A percentile compares a stretch with the other conserved stretches of the same genome.
Evolutionary conservation across 1,139 yeast species (phyloP).

Genomic region (Nakaseomyces kungkrabaensis): DNA sequence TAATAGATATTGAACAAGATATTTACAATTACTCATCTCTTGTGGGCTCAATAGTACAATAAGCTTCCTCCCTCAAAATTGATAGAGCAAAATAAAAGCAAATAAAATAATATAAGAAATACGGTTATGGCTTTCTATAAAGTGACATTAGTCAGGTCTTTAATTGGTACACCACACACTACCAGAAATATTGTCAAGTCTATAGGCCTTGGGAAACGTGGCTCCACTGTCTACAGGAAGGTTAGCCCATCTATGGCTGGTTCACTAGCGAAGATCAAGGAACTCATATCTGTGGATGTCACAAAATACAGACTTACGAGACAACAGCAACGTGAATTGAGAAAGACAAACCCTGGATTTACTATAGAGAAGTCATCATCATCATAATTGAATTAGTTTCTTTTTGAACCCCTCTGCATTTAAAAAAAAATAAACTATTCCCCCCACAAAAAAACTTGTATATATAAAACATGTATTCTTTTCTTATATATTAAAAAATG

Average conservation of each 20-base stretch:
- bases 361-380: slow-evolving; percentile 32
- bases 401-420: background rate
- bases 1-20: too few species aligned
- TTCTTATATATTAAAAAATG: too few species aligned
- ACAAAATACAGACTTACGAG: slow-evolving; percentile 44
- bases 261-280: slow-evolving; percentile 73
- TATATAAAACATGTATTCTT: too few species aligned
- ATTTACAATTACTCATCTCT: too few species aligned
- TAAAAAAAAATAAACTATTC: too few species aligned
- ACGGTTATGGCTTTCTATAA: slow-evolving; percentile 42
- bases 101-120: background rate
- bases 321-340: slow-evolving; percentile 42
- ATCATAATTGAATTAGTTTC: background rate
- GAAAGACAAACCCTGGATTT: slow-evolving; percentile 58
- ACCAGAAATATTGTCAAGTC: slow-evolving; percentile 56
- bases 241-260: slow-evolving; percentile 81
- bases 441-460: too few species aligned
- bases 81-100: background rate
- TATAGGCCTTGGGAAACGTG: slow-evolving; percentile 68
- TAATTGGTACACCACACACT: slow-evolving; percentile 73
- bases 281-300: slow-evolving; percentile 76
- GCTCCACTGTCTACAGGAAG: slow-evolving; percentile 61
- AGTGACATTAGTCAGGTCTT: slow-evolving; percentile 69
- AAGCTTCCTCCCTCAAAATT: too few species aligned
- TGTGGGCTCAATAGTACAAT: too few species aligned